phyloP scores from a whole-genome alignment of 306 rosid genomes.

The Sechiopsis laciniata region DNA sequence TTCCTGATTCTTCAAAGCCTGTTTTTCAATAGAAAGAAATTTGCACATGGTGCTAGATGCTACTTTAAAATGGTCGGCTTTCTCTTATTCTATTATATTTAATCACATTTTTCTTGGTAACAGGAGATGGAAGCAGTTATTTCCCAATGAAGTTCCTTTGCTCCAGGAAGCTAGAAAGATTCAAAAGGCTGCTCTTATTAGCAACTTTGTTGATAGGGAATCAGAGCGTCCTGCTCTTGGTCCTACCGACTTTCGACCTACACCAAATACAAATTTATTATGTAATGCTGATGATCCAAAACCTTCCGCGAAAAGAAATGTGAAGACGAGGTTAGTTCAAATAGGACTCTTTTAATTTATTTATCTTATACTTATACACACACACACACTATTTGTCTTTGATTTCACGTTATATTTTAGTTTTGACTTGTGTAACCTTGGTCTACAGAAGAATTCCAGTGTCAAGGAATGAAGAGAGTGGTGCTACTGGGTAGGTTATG shows the following conservation, averaged over 20 bases:
- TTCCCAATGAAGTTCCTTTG: constrained; percentile 58
- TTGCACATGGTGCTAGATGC: neutral
- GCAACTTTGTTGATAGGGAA: constrained; percentile 86
- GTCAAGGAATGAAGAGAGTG: constrained; percentile 20
- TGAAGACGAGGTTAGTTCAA: constrained; percentile 36
- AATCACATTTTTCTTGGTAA: neutral
- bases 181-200: constrained; percentile 45
- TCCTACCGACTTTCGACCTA: constrained; percentile 55
- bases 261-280: constrained; percentile 27
- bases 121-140: constrained; percentile 83
- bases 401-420: neutral
- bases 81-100: neutral
- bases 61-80: constrained; percentile 3
- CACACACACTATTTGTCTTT: too few species aligned
- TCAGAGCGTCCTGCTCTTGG: constrained; percentile 74
- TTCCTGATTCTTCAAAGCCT: neutral
- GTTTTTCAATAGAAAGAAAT: neutral
- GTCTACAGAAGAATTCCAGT: constrained; percentile 15
- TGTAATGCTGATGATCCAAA: constrained; percentile 24
- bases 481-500: constrained; percentile 25
- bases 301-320: constrained; percentile 30
- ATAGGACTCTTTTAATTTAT: neutral
- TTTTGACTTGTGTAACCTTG: constrained; percentile 12
- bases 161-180: constrained; percentile 65
- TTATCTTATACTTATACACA: neutral